A percentile compares a stretch with the other conserved stretches of the same genome.
Conservation (phyloP, 1,284 basidiomycete species). For the Tilletia horrida region DNA sequence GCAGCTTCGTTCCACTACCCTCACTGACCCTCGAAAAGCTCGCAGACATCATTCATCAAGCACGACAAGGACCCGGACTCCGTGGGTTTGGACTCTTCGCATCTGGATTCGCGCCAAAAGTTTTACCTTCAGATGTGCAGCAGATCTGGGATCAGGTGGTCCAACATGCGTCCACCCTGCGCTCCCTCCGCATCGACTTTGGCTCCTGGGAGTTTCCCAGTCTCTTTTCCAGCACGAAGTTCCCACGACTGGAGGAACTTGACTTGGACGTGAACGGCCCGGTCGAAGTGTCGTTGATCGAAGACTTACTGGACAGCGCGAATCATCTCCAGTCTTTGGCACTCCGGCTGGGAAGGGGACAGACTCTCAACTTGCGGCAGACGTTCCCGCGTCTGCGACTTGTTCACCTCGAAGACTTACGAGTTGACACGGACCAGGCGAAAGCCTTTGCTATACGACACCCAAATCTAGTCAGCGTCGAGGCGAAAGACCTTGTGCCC, state of each 20-base stretch:
- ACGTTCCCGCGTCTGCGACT: conserved; percentile 2
- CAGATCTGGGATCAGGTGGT: neutral
- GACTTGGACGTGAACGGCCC: neutral
- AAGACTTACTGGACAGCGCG: neutral
- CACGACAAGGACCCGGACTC: conserved; percentile 1
- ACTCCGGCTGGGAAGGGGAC: neutral
- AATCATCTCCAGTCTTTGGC: neutral
- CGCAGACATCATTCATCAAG: neutral
- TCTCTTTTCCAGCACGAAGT: neutral
- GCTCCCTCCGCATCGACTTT: neutral
- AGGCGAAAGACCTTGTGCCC: too few species aligned
- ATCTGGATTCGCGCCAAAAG: neutral
- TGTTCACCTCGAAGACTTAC: too few species aligned
- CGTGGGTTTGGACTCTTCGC: neutral
- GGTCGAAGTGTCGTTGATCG: neutral
- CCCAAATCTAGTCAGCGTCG: too few species aligned
- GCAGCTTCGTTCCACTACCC: too few species aligned
- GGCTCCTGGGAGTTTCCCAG: neutral
- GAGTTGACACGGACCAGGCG: too few species aligned
- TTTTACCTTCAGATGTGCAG: neutral
- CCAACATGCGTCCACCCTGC: neutral
- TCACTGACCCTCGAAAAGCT: neutral
- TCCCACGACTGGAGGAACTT: neutral
- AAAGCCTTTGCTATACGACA: too few species aligned
- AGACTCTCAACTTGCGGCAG: neutral